Conservation (phyloP, 352 stramenopile species). For the Phytophthora citricola region DNA sequence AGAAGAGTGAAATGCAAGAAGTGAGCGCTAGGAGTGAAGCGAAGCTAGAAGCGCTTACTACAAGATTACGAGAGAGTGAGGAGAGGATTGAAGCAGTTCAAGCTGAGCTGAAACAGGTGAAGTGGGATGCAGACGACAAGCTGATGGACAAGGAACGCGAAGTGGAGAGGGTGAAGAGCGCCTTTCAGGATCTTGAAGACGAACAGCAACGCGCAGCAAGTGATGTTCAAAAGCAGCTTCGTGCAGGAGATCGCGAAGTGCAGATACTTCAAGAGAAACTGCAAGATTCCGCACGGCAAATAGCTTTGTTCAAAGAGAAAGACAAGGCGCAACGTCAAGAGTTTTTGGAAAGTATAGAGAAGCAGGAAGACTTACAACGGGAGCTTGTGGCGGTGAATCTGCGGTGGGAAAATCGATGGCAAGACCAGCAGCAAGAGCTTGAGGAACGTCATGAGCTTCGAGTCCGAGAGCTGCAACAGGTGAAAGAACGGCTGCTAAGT, state of each 20-base stretch:
- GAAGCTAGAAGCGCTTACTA: conserved; percentile 54
- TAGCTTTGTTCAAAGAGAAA: conserved; percentile 66
- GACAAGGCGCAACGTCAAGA: conserved; percentile 69
- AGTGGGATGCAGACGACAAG: conserved; percentile 71
- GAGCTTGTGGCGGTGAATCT: conserved; percentile 70
- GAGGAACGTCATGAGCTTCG: conserved; percentile 51
- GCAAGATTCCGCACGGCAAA: conserved; percentile 49
- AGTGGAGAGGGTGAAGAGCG: conserved; percentile 53
- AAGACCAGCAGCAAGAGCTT: conserved; percentile 68
- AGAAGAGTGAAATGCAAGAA: conserved; percentile 51
- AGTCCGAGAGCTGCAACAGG: conserved; percentile 60
- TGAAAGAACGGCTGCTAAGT: conserved; percentile 54
- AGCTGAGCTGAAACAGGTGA: conserved; percentile 63
- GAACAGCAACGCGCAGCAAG: conserved; percentile 46
- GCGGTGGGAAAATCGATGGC: conserved; percentile 74
- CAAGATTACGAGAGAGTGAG: conserved; percentile 59
- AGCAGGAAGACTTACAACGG: conserved; percentile 67
- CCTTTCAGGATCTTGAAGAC: conserved; percentile 67
- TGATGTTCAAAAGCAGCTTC: conserved; percentile 67
- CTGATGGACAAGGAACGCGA: conserved; percentile 65
- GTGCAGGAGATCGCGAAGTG: conserved; percentile 49
- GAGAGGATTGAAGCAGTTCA: conserved; percentile 58
- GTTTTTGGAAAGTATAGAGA: conserved; percentile 55
- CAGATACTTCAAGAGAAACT: conserved; percentile 56
- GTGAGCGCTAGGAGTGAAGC: conserved; percentile 32